phyloP scores from a whole-genome alignment of 139 green algal genomes.

The Protoeuglena noctilucae region DNA sequence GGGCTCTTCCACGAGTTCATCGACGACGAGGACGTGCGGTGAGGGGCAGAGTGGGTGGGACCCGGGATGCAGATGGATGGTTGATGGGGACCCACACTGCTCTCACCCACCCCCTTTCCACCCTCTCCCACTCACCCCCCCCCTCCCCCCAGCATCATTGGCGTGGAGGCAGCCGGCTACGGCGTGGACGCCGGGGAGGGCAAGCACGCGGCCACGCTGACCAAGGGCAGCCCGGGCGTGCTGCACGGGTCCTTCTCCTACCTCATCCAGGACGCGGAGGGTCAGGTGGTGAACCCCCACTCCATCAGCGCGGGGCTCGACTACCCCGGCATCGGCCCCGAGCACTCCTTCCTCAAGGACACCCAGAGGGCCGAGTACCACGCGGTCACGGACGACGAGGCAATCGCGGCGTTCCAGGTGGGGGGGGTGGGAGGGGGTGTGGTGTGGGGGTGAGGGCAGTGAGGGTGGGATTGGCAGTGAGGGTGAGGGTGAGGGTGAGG shows the following conservation, averaged over 20 bases:
- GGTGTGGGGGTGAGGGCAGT: too few relatives aligned
- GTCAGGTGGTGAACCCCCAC: conserved; percentile 1
- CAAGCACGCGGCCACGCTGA: conserved; percentile 96
- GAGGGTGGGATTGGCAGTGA: too few relatives aligned
- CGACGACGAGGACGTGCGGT: conserved; percentile 64
- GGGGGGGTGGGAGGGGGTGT: too few relatives aligned
- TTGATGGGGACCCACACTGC: too few relatives aligned
- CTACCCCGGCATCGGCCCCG: conserved; percentile 91
- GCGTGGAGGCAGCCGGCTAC: conserved; percentile 54
- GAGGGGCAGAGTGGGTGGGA: conserved; percentile 43
- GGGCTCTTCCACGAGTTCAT: conserved; percentile 97
- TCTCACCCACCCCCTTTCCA: background rate
- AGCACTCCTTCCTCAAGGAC: conserved; percentile 97
- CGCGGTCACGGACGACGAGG: conserved; percentile 79
- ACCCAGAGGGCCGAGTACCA: conserved; percentile 82
- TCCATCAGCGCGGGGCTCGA: conserved; percentile 43
- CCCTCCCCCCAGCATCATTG: too few relatives aligned
- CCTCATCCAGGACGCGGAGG: conserved; percentile 64
- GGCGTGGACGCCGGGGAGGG: conserved; percentile 71
- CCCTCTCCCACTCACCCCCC: too few relatives aligned
- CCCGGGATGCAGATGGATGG: too few relatives aligned
- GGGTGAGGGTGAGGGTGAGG: too few relatives aligned
- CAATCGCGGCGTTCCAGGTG: conserved; percentile 47
- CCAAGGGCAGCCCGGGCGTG: conserved; percentile 78
- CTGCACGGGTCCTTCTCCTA: conserved; percentile 89